phyloP scores from a whole-genome alignment of 176 grass and related monocot genomes.

The Ampelocalamus luodianensis region DNA sequence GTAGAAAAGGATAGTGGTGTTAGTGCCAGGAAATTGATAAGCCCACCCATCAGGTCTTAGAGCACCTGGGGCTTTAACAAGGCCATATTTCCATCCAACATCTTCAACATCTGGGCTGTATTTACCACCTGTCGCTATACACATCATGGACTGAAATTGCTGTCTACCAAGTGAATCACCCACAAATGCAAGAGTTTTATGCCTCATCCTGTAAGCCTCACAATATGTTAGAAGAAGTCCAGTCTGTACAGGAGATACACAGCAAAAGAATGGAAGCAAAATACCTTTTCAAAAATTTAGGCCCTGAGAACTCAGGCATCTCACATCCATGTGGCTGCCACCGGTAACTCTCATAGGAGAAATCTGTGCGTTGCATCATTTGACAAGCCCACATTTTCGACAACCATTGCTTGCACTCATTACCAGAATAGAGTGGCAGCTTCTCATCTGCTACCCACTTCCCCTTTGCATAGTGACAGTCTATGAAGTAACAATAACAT shows the following conservation, averaged over 20 bases:
- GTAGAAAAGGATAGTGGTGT: constrained; percentile 93
- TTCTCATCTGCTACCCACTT: constrained; percentile 81
- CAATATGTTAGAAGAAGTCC: constrained; percentile 39
- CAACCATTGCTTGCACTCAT: constrained; percentile 84
- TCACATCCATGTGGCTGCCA: constrained; percentile 83
- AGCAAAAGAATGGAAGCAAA: constrained; percentile 30
- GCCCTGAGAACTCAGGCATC: constrained; percentile 79
- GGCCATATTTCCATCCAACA: constrained; percentile 76
- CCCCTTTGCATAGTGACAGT: constrained; percentile 91
- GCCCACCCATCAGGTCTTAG: constrained; percentile 93
- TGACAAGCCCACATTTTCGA: constrained; percentile 96
- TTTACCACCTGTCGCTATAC: constrained; percentile 84
- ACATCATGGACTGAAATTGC: constrained; percentile 98
- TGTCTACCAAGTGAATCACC: constrained; percentile 97
- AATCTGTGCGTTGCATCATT: constrained; percentile 76
- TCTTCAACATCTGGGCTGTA: constrained; percentile 65
- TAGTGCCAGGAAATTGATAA: constrained; percentile 76
- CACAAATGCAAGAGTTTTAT: constrained; percentile 91
- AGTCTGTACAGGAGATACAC: constrained; percentile 1
- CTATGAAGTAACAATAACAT: constrained; percentile 56
- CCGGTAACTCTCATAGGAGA: constrained; percentile 74
- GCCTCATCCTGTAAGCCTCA: constrained; percentile 63
- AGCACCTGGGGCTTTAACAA: constrained; percentile 81
- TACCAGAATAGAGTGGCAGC: constrained; percentile 77
- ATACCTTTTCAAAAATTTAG: constrained; percentile 70